Evolutionary conservation across 805 yeast genomes (phyloP).

Genomic region (Maudiozyma serrabonitensis): DNA sequence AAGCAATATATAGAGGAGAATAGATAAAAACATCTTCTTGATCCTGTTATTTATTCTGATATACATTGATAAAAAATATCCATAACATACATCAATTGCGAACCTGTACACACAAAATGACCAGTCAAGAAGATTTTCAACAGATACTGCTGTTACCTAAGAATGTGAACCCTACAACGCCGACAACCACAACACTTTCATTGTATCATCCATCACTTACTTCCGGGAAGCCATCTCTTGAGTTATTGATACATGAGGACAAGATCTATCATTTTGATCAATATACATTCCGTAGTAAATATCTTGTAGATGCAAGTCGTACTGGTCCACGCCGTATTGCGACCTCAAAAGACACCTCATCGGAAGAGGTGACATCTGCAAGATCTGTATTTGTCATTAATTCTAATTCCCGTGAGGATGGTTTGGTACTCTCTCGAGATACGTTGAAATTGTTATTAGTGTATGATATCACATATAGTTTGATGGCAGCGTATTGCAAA

Average conservation of each 20-base stretch:
- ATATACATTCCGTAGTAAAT: background rate
- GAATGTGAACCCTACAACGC: background rate
- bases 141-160: background rate
- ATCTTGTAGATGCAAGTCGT: background rate
- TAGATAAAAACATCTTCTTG: too few species aligned
- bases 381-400: constrained; percentile 21
- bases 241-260: constrained; percentile 8
- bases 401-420: constrained; percentile 15
- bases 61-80: too few species aligned
- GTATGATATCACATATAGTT: constrained; percentile 20
- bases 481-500: constrained; percentile 19
- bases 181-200: constrained; percentile 4
- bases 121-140: background rate
- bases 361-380: constrained; percentile 4
- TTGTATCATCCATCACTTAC: constrained; percentile 26
- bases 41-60: too few species aligned
- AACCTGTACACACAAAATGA: background rate
- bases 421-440: constrained; percentile 15
- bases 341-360: background rate
- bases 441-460: constrained; percentile 10
- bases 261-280: background rate
- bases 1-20: too few species aligned
- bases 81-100: too few species aligned
- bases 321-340: background rate
- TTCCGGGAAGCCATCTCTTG: constrained; percentile 10